These are phyloP conservation scores for Adansonia madagascariensis DNA, from an alignment of 441 rosid species.

Conservation along the genomic window DNA sequence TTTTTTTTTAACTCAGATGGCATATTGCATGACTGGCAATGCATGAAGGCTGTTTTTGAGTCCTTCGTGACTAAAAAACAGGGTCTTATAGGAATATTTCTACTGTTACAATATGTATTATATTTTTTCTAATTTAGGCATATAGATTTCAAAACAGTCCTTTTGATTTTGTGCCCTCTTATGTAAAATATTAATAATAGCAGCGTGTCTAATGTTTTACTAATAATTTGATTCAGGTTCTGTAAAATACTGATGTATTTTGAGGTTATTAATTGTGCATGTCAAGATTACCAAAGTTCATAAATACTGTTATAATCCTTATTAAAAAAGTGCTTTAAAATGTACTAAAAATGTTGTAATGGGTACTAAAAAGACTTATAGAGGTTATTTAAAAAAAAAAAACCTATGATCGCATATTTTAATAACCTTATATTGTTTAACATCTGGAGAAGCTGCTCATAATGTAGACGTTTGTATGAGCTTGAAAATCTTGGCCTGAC, in stretches of 20 bases:
- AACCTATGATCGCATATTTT: not conserved
- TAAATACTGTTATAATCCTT: not conserved
- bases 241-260: not conserved
- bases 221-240: not conserved
- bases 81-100: slow-evolving; percentile 28
- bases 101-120: slow-evolving; percentile 29
- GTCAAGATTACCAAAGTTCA: not conserved
- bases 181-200: slow-evolving; percentile 24
- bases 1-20: not conserved
- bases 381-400: too few species aligned
- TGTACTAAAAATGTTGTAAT: too few species aligned
- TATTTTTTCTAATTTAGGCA: slow-evolving; percentile 26
- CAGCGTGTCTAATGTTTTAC: not conserved
- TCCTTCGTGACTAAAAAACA: slow-evolving; percentile 44
- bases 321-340: too few species aligned
- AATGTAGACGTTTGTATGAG: not conserved
- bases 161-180: slow-evolving; percentile 20
- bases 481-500: too few species aligned
- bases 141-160: slow-evolving; percentile 23
- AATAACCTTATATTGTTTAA: not conserved
- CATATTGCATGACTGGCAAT: slow-evolving; percentile 23
- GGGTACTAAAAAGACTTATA: too few species aligned
- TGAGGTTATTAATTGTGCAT: not conserved
- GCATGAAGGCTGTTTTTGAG: slow-evolving; percentile 49
- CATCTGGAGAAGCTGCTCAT: too few species aligned